These are phyloP conservation scores for Vickermania ingenoplastis DNA, from an alignment of 208 protist genomes.

Conservation along the genomic window DNA sequence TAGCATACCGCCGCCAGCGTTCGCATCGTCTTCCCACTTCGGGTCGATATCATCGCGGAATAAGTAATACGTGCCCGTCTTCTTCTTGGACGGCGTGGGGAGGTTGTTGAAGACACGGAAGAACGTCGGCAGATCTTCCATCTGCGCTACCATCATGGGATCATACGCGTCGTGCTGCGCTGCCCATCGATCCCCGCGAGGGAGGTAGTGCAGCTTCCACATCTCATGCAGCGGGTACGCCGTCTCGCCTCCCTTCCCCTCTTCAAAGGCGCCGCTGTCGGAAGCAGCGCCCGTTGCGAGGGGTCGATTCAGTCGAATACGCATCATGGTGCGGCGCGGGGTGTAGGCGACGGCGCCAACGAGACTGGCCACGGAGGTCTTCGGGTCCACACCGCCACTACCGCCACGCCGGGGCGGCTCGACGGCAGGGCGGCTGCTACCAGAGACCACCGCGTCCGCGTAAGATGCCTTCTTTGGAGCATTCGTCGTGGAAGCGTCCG, in stretches of 20 bases:
- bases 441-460: neutral
- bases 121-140: constrained; percentile 76
- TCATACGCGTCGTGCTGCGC: constrained; percentile 75
- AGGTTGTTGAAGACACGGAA: constrained; percentile 93
- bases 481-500: constrained; percentile 3
- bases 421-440: no score
- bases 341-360: constrained; percentile 42
- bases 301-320: constrained; percentile 40
- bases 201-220: constrained; percentile 80
- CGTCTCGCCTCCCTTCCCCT: constrained; percentile 5
- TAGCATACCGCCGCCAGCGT: constrained; percentile 83
- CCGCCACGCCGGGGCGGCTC: no score
- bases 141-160: constrained; percentile 64
- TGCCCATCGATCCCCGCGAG: constrained; percentile 30
- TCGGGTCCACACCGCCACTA: constrained; percentile 10
- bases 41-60: constrained; percentile 94
- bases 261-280: constrained; percentile 13
- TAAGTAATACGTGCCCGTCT: constrained; percentile 86
- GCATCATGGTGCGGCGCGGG: constrained; percentile 51
- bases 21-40: constrained; percentile 92
- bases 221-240: constrained; percentile 49
- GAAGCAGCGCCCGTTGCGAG: constrained; percentile 39
- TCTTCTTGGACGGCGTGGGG: constrained; percentile 57
- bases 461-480: no score
- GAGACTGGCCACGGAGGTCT: constrained; percentile 30